phyloP scores from a whole-genome alignment of 495 filamentous ascomycete genomes.

The Neurospora sp. region DNA sequence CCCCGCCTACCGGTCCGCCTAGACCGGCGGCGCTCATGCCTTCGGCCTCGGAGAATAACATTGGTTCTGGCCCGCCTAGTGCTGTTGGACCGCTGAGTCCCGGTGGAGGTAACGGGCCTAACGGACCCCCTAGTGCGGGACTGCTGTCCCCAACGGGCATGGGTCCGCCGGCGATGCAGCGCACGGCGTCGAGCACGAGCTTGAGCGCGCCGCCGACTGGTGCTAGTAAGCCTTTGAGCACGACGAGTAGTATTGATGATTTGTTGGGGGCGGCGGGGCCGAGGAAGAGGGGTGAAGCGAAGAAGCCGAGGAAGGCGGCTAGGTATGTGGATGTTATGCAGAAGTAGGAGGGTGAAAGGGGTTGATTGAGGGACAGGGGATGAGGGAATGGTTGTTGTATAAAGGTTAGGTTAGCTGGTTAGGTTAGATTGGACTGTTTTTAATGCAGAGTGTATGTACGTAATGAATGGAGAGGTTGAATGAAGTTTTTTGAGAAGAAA shows the following conservation, averaged over 20 bases:
- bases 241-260: slow-evolving; percentile 79
- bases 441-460: not conserved
- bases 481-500: no score
- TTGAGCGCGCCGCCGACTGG: slow-evolving; percentile 32
- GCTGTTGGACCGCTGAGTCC: not conserved
- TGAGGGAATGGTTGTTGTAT: not conserved
- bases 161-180: slow-evolving; percentile 33
- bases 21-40: slow-evolving; percentile 37
- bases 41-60: slow-evolving; percentile 15
- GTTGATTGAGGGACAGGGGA: no score
- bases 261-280: slow-evolving; percentile 59
- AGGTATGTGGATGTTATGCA: slow-evolving; percentile 93
- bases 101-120: not conserved
- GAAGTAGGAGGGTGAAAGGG: slow-evolving; percentile 19
- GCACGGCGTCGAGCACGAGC: slow-evolving; percentile 31
- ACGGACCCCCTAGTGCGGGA: not conserved
- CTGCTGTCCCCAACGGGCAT: slow-evolving; percentile 16
- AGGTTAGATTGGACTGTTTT: not conserved
- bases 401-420: not conserved
- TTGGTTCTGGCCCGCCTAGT: not conserved
- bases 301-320: slow-evolving; percentile 68
- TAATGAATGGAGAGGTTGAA: not conserved
- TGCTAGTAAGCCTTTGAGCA: slow-evolving; percentile 60
- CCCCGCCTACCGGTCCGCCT: slow-evolving; percentile 27
- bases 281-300: slow-evolving; percentile 51